Conservation (phyloP, 2,329 filamentous ascomycete genomes). For the Fusarium sp. region DNA sequence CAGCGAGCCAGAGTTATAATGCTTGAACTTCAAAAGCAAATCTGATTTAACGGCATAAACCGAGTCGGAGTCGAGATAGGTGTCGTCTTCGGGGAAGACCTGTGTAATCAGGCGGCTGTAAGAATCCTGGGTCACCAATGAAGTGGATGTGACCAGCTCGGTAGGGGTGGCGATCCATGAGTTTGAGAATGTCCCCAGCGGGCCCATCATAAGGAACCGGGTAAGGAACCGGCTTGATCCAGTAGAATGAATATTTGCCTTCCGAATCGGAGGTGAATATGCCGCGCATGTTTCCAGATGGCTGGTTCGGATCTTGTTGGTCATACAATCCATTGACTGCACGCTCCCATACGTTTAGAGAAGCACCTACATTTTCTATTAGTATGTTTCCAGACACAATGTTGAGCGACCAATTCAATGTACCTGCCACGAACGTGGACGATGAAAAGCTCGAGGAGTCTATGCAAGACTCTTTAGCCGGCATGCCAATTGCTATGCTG, state of each 20-base stretch:
- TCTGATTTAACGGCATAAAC: neutral
- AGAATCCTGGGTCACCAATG: neutral
- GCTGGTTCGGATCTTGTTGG: neutral
- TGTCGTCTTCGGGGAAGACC: neutral
- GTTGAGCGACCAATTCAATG: too few species aligned
- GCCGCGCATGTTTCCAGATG: neutral
- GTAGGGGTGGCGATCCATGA: neutral
- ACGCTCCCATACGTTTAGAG: neutral
- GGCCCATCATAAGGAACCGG: neutral
- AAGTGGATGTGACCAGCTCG: neutral
- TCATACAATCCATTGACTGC: neutral
- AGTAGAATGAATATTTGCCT: neutral
- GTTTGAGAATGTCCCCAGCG: neutral
- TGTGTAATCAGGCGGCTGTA: neutral
- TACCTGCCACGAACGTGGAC: neutral
- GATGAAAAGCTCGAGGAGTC: neutral
- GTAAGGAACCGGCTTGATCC: neutral
- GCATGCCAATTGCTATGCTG: neutral
- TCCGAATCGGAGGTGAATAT: neutral
- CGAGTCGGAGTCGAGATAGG: neutral
- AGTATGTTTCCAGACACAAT: too few species aligned
- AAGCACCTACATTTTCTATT: neutral
- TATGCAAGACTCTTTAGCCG: accelerated
- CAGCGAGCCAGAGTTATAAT: accelerated
- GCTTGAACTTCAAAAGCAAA: accelerated